These are phyloP conservation scores for Trichophyton mentagrophytes DNA, from an alignment of 2,329 filamentous ascomycete species.

Conservation along the genomic window DNA sequence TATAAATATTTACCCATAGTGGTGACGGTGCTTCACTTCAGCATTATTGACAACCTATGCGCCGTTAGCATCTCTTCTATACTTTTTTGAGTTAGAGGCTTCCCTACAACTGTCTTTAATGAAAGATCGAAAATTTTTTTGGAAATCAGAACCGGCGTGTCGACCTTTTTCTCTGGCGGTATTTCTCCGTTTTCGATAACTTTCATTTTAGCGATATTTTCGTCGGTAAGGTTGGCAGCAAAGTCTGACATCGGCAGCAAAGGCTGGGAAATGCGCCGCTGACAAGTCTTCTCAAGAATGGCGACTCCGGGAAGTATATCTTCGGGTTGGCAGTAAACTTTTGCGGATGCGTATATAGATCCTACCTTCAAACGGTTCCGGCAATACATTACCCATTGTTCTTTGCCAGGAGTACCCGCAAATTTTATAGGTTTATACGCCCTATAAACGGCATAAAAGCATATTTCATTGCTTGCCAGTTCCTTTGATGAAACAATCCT, in stretches of 20 bases:
- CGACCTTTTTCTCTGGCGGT: background rate
- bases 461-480: background rate
- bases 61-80: background rate
- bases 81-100: background rate
- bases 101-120: slow-evolving; percentile 8
- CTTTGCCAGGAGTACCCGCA: background rate
- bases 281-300: slow-evolving; percentile 5
- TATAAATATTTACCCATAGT: slow-evolving; percentile 24
- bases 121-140: slow-evolving; percentile 6
- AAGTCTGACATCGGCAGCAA: slow-evolving; percentile 6
- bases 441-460: background rate
- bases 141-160: slow-evolving; percentile 6
- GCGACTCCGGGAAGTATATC: slow-evolving; percentile 6
- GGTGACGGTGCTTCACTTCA: slow-evolving; percentile 24
- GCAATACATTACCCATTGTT: background rate
- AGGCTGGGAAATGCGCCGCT: background rate
- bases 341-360: slow-evolving; percentile 8
- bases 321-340: slow-evolving; percentile 1
- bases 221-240: slow-evolving; percentile 4
- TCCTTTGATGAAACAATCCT: background rate
- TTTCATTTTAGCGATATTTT: slow-evolving; percentile 6
- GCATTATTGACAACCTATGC: slow-evolving; percentile 17
- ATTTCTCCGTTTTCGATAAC: slow-evolving; percentile 7
- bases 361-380: background rate
- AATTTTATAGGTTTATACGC: background rate